phyloP scores from a whole-genome alignment of 352 stramenopile species.

The Pythium phragmiticola region DNA sequence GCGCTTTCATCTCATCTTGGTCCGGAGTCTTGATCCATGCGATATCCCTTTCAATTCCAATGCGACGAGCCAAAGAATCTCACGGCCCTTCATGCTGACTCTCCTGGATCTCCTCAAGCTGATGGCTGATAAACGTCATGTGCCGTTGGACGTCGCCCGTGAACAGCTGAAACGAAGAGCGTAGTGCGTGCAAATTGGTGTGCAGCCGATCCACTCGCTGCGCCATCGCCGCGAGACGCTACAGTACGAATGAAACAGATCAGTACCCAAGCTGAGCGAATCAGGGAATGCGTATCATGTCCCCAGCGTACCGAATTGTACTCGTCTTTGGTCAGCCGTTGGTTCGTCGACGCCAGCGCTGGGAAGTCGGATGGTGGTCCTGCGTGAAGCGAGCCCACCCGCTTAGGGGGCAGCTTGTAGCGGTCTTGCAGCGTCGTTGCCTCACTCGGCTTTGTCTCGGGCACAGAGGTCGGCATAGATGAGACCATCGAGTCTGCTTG shows the following conservation, averaged over 20 bases:
- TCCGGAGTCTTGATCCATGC: no score
- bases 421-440: conserved; percentile 10
- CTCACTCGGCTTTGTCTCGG: not conserved
- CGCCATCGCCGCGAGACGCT: conserved; percentile 35
- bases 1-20: no score
- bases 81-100: no score
- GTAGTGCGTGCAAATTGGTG: conserved; percentile 43
- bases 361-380: not conserved
- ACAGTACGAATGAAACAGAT: not conserved
- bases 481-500: not conserved
- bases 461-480: not conserved
- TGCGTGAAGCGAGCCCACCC: not conserved
- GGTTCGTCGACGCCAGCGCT: no score
- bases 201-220: conserved; percentile 40
- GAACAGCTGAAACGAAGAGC: conserved; percentile 58
- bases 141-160: conserved; percentile 49
- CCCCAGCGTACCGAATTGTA: conserved; percentile 23
- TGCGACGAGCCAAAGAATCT: no score
- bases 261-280: not conserved
- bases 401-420: conserved; percentile 14
- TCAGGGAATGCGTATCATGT: not conserved
- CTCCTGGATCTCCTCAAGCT: conserved; percentile 35
- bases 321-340: conserved; percentile 15
- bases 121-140: conserved; percentile 46
- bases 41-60: no score